phyloP scores from a whole-genome alignment of 768 basidiomycete genomes.

The Suillus variegatus region DNA sequence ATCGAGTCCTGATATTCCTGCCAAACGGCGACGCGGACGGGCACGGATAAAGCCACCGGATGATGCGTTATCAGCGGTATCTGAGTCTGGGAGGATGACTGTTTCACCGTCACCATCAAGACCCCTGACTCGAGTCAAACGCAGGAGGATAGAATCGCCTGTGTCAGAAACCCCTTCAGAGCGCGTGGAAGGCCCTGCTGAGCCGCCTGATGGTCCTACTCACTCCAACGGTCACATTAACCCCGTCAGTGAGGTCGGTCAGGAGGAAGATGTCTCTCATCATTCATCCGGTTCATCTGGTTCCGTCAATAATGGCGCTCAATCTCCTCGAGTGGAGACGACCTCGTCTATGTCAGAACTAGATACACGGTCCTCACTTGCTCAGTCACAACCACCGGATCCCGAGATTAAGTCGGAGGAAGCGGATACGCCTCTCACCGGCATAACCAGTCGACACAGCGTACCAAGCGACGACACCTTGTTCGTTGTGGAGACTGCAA shows the following conservation, averaged over 20 bases:
- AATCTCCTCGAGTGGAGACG: not conserved
- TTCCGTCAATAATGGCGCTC: not conserved
- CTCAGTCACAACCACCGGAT: conserved; percentile 6
- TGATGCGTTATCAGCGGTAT: not conserved
- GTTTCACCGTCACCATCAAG: conserved; percentile 17
- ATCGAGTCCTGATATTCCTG: conserved; percentile 9
- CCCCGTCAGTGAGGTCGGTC: conserved; percentile 20
- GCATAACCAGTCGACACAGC: conserved; percentile 51
- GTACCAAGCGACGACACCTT: conserved; percentile 61
- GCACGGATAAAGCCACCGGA: conserved; percentile 25
- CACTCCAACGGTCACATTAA: conserved; percentile 13
- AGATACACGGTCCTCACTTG: conserved; percentile 3
- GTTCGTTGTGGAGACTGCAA: conserved; percentile 35
- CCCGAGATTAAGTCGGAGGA: conserved; percentile 55
- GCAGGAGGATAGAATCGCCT: conserved; percentile 44
- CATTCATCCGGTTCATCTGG: not conserved
- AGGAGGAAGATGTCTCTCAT: conserved; percentile 5
- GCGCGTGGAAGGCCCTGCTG: conserved; percentile 6
- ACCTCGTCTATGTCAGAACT: conserved; percentile 2
- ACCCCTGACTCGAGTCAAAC: conserved; percentile 41
- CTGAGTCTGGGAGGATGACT: conserved; percentile 8
- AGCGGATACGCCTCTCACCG: conserved; percentile 50
- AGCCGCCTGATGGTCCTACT: conserved; percentile 9
- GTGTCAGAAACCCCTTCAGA: conserved; percentile 22
- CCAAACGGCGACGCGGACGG: conserved; percentile 38